Percentiles rank a stretch among this genome's conserved stretches.
phyloP scores from a whole-genome alignment of 2,329 filamentous ascomycete genomes.

The Phialophora expanda region DNA sequence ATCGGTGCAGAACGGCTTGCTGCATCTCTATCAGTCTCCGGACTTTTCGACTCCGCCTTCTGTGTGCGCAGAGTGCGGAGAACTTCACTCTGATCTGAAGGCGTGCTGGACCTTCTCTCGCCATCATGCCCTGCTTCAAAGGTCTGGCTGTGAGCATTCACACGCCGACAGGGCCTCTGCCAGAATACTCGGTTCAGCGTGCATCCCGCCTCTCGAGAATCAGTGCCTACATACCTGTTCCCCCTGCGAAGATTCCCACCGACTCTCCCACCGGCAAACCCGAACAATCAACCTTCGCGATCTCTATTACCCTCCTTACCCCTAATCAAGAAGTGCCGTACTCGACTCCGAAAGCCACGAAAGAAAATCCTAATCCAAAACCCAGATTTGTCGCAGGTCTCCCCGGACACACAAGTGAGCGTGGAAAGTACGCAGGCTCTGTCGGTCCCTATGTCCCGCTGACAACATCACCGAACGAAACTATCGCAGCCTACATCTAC shows the following conservation, averaged over 20 bases:
- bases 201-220: slow-evolving; percentile 90
- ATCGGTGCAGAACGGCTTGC: slow-evolving; percentile 4
- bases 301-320: slow-evolving; percentile 94
- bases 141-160: slow-evolving; percentile 98
- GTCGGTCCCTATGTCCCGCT: slow-evolving; percentile 88
- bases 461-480: slow-evolving; percentile 92
- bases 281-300: slow-evolving; percentile 94
- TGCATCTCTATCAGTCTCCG: slow-evolving; percentile 9
- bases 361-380: slow-evolving; percentile 77
- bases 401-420: slow-evolving; percentile 59
- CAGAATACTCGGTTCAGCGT: slow-evolving; percentile 93
- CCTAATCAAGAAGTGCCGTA: slow-evolving; percentile 89
- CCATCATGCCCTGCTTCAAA: slow-evolving; percentile 91
- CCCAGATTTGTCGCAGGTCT: slow-evolving; percentile 79
- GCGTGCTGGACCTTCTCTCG: slow-evolving; percentile 2
- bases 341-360: slow-evolving; percentile 80
- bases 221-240: slow-evolving; percentile 95
- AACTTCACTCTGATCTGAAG: slow-evolving; percentile 9
- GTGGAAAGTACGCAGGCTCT: slow-evolving; percentile 60
- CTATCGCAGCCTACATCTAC: slow-evolving; percentile 97
- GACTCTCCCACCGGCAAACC: slow-evolving; percentile 73
- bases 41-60: slow-evolving; percentile 27
- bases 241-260: slow-evolving; percentile 75
- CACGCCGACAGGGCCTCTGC: slow-evolving; percentile 75
- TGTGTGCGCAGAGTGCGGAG: slow-evolving; percentile 34